A percentile compares a stretch with the other conserved stretches of the same genome.
These are phyloP conservation scores for Bauhinia variegata DNA, from an alignment of 306 rosid species.

Conservation along the genomic window DNA sequence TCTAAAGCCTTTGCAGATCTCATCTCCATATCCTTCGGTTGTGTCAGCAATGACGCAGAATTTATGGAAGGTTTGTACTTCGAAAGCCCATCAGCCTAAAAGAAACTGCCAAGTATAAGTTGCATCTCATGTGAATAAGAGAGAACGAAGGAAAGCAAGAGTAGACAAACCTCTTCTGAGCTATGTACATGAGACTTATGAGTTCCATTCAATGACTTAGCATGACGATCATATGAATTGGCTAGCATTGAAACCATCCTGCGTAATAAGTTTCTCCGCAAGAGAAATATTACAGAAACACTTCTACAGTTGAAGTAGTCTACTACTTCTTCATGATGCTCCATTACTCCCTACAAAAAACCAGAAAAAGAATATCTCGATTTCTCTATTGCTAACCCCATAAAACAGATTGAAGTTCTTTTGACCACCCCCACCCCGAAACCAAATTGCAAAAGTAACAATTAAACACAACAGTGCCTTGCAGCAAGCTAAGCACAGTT, in stretches of 20 bases:
- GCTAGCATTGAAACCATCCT: constrained; percentile 85
- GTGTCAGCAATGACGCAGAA: constrained; percentile 56
- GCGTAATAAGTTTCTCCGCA: constrained; percentile 75
- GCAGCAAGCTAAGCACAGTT: constrained; percentile 16
- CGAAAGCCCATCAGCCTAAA: constrained; percentile 80
- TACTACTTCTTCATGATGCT: constrained; percentile 70
- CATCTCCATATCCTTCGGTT: constrained; percentile 70
- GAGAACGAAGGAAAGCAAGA: constrained; percentile 19
- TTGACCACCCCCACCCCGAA: too few species aligned
- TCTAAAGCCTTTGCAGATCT: constrained; percentile 60
- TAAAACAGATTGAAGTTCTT: not conserved
- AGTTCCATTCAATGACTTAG: constrained; percentile 90
- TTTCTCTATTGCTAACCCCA: constrained; percentile 24
- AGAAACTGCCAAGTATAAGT: constrained; percentile 31
- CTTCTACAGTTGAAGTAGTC: constrained; percentile 77
- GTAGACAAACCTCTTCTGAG: constrained; percentile 68
- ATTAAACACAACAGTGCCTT: constrained; percentile 15
- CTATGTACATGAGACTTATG: constrained; percentile 96
- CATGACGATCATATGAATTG: constrained; percentile 86
- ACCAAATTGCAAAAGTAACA: constrained; percentile 7
- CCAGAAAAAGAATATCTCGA: constrained; percentile 27
- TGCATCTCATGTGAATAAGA: constrained; percentile 9
- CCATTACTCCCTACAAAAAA: constrained; percentile 78
- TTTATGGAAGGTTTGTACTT: constrained; percentile 80
- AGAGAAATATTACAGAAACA: constrained; percentile 81